phyloP scores from a whole-genome alignment of 371 early-diverging fungal species.

The Lichtheimia ornata region DNA sequence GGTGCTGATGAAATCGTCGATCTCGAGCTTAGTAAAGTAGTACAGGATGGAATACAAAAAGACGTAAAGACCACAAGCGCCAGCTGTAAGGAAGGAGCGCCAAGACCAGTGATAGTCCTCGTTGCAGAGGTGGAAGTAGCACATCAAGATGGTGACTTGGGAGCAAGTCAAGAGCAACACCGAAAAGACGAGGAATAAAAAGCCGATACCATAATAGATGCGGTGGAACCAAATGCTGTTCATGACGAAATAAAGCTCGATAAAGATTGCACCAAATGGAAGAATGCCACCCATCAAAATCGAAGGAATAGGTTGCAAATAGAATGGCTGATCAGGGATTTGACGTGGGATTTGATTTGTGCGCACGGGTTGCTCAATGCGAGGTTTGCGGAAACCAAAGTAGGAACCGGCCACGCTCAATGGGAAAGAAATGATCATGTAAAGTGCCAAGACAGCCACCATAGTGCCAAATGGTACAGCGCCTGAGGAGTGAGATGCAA shows the following conservation, averaged over 20 bases:
- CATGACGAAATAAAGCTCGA: slow-evolving; percentile 89
- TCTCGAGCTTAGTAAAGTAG: slow-evolving; percentile 71
- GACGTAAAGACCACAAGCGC: slow-evolving; percentile 86
- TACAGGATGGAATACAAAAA: slow-evolving; percentile 85
- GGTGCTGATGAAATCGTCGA: slow-evolving; percentile 74
- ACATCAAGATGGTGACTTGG: slow-evolving; percentile 83
- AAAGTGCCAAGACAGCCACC: slow-evolving; percentile 81
- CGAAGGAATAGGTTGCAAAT: slow-evolving; percentile 72
- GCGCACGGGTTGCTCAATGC: slow-evolving; percentile 85
- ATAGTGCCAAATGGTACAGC: slow-evolving; percentile 94
- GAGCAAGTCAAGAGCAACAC: slow-evolving; percentile 84
- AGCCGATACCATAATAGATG: slow-evolving; percentile 90
- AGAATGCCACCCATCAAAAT: slow-evolving; percentile 84
- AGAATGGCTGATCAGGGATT: slow-evolving; percentile 80
- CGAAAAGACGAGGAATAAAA: slow-evolving; percentile 78
- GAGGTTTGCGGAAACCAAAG: slow-evolving; percentile 87
- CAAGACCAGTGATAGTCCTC: slow-evolving; percentile 97
- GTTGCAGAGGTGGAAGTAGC: slow-evolving; percentile 88
- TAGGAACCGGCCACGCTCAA: slow-evolving; percentile 90
- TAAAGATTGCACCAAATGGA: slow-evolving; percentile 91
- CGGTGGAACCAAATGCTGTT: slow-evolving; percentile 90
- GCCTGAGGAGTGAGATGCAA: slow-evolving; percentile 83
- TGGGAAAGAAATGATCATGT: slow-evolving; percentile 89
- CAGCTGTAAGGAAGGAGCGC: slow-evolving; percentile 90
- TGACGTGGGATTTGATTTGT: slow-evolving; percentile 94